Percentiles rank a stretch among this genome's conserved stretches.
Evolutionary conservation across 768 basidiomycete species (phyloP).

Genomic region (Hygrocybe coccinea): DNA sequence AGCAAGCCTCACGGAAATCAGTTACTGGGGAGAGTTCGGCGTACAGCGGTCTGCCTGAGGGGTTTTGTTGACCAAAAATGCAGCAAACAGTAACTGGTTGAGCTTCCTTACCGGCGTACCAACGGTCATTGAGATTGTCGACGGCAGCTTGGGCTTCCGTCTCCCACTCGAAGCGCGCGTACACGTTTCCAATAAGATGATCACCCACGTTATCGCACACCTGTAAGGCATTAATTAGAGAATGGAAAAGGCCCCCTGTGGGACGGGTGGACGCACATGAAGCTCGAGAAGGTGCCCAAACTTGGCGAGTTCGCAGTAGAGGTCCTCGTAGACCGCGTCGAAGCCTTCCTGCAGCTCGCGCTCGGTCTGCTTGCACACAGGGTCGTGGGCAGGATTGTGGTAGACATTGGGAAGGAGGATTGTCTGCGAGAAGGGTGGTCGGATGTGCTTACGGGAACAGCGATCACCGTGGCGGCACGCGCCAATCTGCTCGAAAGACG

Average conservation of each 20-base stretch:
- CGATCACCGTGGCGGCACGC: conserved; percentile 98
- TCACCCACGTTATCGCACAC: conserved; percentile 99
- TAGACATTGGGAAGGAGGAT: conserved; percentile 96
- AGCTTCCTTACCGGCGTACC: conserved; percentile 83
- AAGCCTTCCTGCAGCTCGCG: conserved; percentile 89
- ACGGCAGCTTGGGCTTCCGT: conserved; percentile 93
- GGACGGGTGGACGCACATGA: conserved; percentile 57
- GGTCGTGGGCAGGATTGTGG: conserved; percentile 95
- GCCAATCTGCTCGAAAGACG: conserved; percentile 63
- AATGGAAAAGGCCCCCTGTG: background rate
- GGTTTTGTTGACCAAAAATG: background rate
- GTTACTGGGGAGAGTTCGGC: conserved; percentile 98
- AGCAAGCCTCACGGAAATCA: conserved; percentile 98
- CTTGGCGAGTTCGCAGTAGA: conserved; percentile 91
- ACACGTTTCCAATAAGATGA: conserved; percentile 95
- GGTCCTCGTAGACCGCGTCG: conserved; percentile 90
- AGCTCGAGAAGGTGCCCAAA: conserved; percentile 94
- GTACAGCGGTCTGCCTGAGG: conserved; percentile 81
- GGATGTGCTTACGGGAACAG: conserved; percentile 97
- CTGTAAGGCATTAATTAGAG: conserved; percentile 30
- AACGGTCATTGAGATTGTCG: conserved; percentile 88
- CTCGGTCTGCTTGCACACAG: conserved; percentile 80
- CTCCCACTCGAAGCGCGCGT: conserved; percentile 98
- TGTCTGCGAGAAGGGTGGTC: conserved; percentile 95
- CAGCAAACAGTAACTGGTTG: background rate